These are phyloP conservation scores for Cavenderia fasciculata DNA, from an alignment of 78 protist genomes.

Conservation along the genomic window DNA sequence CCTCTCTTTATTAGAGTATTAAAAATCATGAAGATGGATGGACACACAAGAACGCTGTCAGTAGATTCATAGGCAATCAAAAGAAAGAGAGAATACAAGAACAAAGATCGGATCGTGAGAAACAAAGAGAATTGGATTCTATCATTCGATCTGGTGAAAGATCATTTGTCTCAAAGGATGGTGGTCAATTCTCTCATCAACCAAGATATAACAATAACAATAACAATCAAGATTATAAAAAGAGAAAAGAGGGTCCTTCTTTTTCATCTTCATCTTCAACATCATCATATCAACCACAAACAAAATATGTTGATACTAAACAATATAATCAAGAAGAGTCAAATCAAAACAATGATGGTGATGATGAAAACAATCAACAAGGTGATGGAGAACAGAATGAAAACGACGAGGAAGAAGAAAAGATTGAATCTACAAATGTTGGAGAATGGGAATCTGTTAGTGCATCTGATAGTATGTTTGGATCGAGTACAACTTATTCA, in stretches of 20 bases:
- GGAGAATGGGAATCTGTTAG: slow-evolving; percentile 7
- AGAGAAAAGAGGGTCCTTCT: background rate
- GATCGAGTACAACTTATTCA: background rate
- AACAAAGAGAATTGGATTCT: slow-evolving; percentile 10
- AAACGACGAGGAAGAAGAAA: background rate
- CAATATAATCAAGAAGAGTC: background rate
- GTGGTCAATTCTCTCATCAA: background rate
- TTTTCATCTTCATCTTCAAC: too few relatives aligned
- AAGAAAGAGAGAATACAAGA: slow-evolving; percentile 10
- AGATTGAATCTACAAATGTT: background rate
- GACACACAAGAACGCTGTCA: slow-evolving; percentile 23
- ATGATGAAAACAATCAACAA: background rate
- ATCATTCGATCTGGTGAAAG: slow-evolving; percentile 7
- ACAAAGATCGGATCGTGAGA: slow-evolving; percentile 26
- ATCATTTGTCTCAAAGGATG: slow-evolving; percentile 30
- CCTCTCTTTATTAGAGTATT: background rate
- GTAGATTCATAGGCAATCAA: background rate
- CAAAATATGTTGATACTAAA: background rate
- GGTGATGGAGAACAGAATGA: slow-evolving; percentile 1
- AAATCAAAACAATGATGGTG: slow-evolving; percentile 16
- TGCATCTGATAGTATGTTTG: background rate
- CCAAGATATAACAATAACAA: slow-evolving; percentile 3
- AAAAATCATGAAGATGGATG: slow-evolving; percentile 60
- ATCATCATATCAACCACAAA: background rate
- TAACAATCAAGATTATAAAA: background rate